Base-by-base conservation (phyloP, 108 stramenopile species). In the Schizochytrium sp. region DNA sequence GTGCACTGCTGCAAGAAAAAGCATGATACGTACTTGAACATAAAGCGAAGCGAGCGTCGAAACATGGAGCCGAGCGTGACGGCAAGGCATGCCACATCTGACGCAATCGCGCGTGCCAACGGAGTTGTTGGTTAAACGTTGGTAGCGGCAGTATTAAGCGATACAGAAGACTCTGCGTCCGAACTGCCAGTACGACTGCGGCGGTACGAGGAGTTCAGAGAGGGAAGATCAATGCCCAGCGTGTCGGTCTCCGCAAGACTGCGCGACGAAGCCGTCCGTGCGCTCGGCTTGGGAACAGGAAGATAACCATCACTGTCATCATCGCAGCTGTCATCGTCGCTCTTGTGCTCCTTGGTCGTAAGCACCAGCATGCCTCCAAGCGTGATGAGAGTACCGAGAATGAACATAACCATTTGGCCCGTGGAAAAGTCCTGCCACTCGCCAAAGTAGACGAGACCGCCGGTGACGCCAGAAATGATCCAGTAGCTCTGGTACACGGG, bases 401-500 rank as follows among this genome's bases (percentile, higher is more conserved):
- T 25, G 57, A 87, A 87, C 25, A 55, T 28, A 3, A 23, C 57
- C 87, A 57, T 55, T 29, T 87, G 87, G 14, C 10, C 29, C n/a
- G 29, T 41, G 5, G 87, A 41, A 29, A 87, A 29, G 29, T 57
- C 87, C 4, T 57, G 16, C 87, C 87, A 94, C 88, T 93, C 93
- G n/a, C 91, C 89, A 87, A 93, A 93, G 57, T 91, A 93, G 34
- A 92, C 45, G 53, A 93, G 57, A 12, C 92, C 93, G 1, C 93
- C 92, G 0, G 89, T 83, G 60, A 91, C 87, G 5, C 90, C 91
- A 76, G 90, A 90, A 4, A 89, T 53, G 53, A 90, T 93, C 57
- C 89, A 90, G 72, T 92, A 92, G 16, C 58, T 51, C 72, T 93
- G 93, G 60, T 92, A 93, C 53, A 93, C 90, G 43, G 93, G 93